Evolutionary conservation across 306 rosid species (phyloP), one percentile per base, ranked within the genome.

Genomic region (Ormosia emarginata): DNA sequence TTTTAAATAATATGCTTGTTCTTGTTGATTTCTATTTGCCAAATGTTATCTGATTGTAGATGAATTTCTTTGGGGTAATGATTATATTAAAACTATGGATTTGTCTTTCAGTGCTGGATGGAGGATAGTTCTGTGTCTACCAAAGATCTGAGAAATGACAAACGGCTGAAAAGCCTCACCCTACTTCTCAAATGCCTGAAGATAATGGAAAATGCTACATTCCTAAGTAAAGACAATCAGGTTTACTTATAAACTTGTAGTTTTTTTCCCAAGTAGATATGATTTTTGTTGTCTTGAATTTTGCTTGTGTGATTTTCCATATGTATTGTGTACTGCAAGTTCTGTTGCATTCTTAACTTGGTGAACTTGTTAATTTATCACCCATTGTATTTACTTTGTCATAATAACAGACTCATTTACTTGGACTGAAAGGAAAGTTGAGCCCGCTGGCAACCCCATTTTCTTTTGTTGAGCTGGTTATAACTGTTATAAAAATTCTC

Each of bases 171-270:
- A 84, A 84, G 90, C 83, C 82, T 96, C 58, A 85, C 87, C 81
- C 57, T 89, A 39, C 97, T 96, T 77, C 97, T 93, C 50, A 96
- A 93, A 86, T 91, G 99, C 87, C 87, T 96, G 91, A 93, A 93
- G 92, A 92, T 96, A 67, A 96, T 96, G 99, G 98, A 96, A 89
- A 96, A 96, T 84, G 98, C 99, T 6, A 91, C 99, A 41, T 93
- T 93, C 77, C 89, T 96, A 15, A 96, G 99, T 75, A 85, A 91
- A 68, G 94, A 90, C 77, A 96, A 96, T 83, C 99, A 96, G 98
- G 99, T 96, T 82, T 24, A 17, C 57, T 46, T 46, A 17, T 47
- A 29, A 64, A 14, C 13, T 37, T 74, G 55, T 36, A 66, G 0
- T 58, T 46, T 50, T 72, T 47, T 67, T 14, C 62, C 36, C 24